Conservation (phyloP, 1,284 basidiomycete species). For the Sporisorium scitamineum region DNA sequence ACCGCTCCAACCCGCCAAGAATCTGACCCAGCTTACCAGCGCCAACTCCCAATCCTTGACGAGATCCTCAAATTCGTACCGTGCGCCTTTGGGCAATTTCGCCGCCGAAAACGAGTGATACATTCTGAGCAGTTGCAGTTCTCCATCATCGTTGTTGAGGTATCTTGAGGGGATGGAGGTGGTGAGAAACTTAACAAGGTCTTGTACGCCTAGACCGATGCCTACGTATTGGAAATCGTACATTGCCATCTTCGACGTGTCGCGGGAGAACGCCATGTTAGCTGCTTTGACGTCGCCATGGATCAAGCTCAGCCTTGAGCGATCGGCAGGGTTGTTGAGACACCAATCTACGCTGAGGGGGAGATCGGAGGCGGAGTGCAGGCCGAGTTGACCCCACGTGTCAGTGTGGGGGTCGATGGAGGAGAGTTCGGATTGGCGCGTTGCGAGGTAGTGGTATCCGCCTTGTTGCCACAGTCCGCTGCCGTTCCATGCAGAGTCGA, state of each 20-base stretch:
- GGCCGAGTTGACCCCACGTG: slow-evolving; percentile 32
- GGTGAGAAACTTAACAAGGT: slow-evolving; percentile 53
- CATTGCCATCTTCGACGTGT: slow-evolving; percentile 24
- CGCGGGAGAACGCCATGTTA: slow-evolving; percentile 50
- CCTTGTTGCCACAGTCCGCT: slow-evolving; percentile 48
- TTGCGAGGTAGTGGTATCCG: slow-evolving; percentile 49
- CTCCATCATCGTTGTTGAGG: slow-evolving; percentile 6
- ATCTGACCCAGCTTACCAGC: slow-evolving; percentile 47
- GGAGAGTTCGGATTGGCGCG: slow-evolving; percentile 25
- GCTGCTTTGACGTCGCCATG: slow-evolving; percentile 58
- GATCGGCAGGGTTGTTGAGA: slow-evolving; percentile 32
- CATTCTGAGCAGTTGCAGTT: slow-evolving; percentile 20
- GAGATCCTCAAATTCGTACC: slow-evolving; percentile 30
- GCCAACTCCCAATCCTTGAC: slow-evolving; percentile 46
- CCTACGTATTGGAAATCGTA: slow-evolving; percentile 62
- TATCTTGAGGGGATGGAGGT: slow-evolving; percentile 21
- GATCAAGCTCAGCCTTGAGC: slow-evolving; percentile 23
- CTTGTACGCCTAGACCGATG: slow-evolving; percentile 41
- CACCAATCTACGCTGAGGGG: slow-evolving; percentile 34
- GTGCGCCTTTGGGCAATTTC: slow-evolving; percentile 7
- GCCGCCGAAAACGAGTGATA: slow-evolving; percentile 21
- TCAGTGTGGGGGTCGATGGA: slow-evolving; percentile 20
- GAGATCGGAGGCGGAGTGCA: slow-evolving; percentile 20
- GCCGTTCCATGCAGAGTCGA: slow-evolving; percentile 14
- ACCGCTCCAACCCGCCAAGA: slow-evolving; percentile 51